Evolutionary conservation across 2,329 filamentous ascomycete species (phyloP), one percentile per base, ranked within the genome.

Genomic region (Cryphonectria japonica): DNA sequence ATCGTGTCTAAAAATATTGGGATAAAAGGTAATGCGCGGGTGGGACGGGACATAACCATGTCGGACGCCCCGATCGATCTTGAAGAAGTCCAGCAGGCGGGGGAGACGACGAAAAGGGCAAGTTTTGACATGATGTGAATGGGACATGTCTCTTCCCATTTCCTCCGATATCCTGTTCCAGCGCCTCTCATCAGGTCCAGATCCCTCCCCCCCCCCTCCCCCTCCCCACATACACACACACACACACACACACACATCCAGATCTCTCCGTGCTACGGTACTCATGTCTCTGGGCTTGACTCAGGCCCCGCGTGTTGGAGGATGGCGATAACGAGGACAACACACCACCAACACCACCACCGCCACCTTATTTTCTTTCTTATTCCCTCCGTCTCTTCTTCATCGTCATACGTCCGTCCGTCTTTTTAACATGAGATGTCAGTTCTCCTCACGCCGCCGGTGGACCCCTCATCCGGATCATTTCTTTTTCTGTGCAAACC

Each of bases 61-160:
- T 59, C 29, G 59, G 32, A 61, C 34, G 59, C 34, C 59, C 32
- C 26, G 54, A 34, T 59, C 59, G 59, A 61, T 61, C 59, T 39
- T 39, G 59, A 50, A 50, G 19, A 61, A 7, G 34, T 39, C 6
- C 22, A 14, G 59, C 19, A 6, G 19, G 32, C 34, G 37, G 9
- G 11, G 37, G 37, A 9, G 11, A 39, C 9, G 7, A 39, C 9
- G 3, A 39, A n/a, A 61, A 61, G n/a, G n/a, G 16, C 34, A 39
- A 61, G n/a, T 57, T 57, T 32, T 32, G 54, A 59, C 11, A 59
- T 32, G 54, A n/a, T n/a, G 46, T n/a, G 46, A 50, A 50, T 50
- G 22, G 57, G 59, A 37, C 59, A 61, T 61, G 32, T 11, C 59
- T 61, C 46, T 32, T 34, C 59, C 59, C 39, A 39, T 37, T n/a